A percentile compares a stretch with the other conserved stretches of the same genome.
Conservation (phyloP, 1,284 basidiomycete genomes). For the Ustilago lituana region DNA sequence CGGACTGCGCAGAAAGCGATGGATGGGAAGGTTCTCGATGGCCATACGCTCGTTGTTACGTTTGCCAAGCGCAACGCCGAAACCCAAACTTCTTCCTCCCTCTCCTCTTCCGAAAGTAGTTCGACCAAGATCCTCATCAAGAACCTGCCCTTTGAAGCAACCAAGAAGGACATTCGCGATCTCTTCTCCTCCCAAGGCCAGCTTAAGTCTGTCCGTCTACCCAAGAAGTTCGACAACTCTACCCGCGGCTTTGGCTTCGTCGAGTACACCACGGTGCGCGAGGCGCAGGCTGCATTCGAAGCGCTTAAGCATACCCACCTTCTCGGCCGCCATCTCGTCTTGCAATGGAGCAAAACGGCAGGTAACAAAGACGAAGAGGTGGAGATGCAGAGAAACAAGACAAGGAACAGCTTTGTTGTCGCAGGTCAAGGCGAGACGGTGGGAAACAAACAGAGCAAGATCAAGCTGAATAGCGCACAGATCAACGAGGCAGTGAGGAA, state of each 20-base stretch:
- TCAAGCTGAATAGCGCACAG: slow-evolving; percentile 47
- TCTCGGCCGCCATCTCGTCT: slow-evolving; percentile 89
- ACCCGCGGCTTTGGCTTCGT: slow-evolving; percentile 92
- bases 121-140: slow-evolving; percentile 83
- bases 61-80: slow-evolving; percentile 87
- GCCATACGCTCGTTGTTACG: slow-evolving; percentile 82
- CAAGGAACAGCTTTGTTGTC: slow-evolving; percentile 15
- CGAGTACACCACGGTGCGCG: slow-evolving; percentile 71
- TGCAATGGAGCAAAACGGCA: slow-evolving; percentile 82
- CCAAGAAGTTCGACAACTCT: slow-evolving; percentile 76
- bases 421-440: neutral
- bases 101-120: slow-evolving; percentile 72
- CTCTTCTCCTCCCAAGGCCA: slow-evolving; percentile 81
- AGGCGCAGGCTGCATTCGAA: slow-evolving; percentile 59
- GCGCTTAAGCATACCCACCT: slow-evolving; percentile 89
- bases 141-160: slow-evolving; percentile 96
- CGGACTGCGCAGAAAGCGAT: slow-evolving; percentile 80
- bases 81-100: slow-evolving; percentile 69
- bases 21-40: slow-evolving; percentile 85
- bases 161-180: slow-evolving; percentile 88
- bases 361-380: slow-evolving; percentile 26
- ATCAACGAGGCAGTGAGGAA: slow-evolving; percentile 39
- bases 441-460: slow-evolving; percentile 29
- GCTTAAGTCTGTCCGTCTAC: slow-evolving; percentile 70
- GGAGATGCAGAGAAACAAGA: slow-evolving; percentile 51